These are phyloP conservation scores for Sungouiella blattae DNA, from an alignment of 805 yeast genomes.

Conservation along the genomic window DNA sequence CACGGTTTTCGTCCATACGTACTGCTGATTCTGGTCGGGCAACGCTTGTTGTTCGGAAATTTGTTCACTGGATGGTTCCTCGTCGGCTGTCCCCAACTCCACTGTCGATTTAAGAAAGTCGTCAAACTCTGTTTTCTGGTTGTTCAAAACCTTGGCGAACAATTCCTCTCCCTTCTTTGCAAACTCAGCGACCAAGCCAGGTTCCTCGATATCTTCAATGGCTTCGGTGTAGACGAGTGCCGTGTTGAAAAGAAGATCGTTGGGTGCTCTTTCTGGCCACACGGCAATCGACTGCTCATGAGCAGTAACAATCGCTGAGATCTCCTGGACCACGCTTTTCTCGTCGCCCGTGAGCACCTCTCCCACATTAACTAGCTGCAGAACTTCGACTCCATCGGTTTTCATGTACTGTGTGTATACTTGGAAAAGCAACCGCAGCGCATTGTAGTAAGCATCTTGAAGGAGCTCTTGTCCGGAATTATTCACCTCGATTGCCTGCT, in stretches of 20 bases:
- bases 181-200: constrained; percentile 14
- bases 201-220: constrained; percentile 32
- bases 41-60: constrained; percentile 8
- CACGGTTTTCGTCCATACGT: constrained; percentile 20
- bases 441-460: constrained; percentile 55
- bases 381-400: constrained; percentile 29
- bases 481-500: constrained; percentile 26
- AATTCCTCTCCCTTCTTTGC: constrained; percentile 17
- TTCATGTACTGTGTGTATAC: constrained; percentile 52
- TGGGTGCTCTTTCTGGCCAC: constrained; percentile 9
- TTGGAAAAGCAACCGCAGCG: constrained; percentile 54
- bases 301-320: constrained; percentile 30
- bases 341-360: constrained; percentile 27
- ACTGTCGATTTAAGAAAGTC: constrained; percentile 16
- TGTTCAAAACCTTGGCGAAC: constrained; percentile 22
- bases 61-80: too few species aligned
- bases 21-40: constrained; percentile 14
- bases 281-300: constrained; percentile 37
- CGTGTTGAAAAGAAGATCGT: constrained; percentile 45
- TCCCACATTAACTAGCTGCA: constrained; percentile 28
- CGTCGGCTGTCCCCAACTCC: too few species aligned
- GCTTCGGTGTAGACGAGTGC: constrained; percentile 47
- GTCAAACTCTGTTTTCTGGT: constrained; percentile 26
- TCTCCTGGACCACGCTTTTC: constrained; percentile 37
- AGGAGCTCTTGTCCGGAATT: neutral